Percentiles rank a stretch among this genome's conserved stretches.
Evolutionary conservation across 345 rosid genomes (phyloP).

Genomic region (Ceriops tagal): DNA sequence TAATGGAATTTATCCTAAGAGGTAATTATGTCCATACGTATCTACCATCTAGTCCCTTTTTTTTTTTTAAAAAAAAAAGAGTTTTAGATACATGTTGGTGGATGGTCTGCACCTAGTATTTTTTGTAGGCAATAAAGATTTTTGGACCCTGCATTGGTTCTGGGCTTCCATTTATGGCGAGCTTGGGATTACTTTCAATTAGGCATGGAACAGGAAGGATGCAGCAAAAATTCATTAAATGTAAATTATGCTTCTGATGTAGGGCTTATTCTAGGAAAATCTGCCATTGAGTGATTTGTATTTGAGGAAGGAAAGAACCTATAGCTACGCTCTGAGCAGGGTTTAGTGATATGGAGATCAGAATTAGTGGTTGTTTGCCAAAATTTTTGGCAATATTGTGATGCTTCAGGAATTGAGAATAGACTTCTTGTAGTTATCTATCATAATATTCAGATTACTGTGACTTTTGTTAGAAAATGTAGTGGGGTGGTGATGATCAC

Average conservation of each 20-base stretch:
- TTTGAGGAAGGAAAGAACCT: too few species aligned
- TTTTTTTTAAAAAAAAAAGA: too few species aligned
- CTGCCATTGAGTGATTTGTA: too few species aligned
- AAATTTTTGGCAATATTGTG: too few species aligned
- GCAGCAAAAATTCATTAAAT: not conserved
- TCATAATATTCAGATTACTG: too few species aligned
- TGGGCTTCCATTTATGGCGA: not conserved
- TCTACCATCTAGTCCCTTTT: not conserved
- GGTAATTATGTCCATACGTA: conserved; percentile 36
- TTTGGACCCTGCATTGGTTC: not conserved
- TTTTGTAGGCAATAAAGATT: not conserved
- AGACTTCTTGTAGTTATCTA: not conserved
- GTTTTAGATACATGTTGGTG: not conserved
- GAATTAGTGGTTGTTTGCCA: too few species aligned
- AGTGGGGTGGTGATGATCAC: not conserved
- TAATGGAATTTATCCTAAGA: conserved; percentile 80
- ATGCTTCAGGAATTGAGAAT: too few species aligned
- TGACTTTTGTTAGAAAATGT: not conserved
- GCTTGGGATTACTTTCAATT: not conserved
- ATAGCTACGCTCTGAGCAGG: too few species aligned
- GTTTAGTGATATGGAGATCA: too few species aligned
- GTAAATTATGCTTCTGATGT: not conserved
- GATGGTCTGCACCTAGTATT: not conserved
- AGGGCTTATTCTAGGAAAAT: too few species aligned
- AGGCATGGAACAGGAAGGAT: not conserved